Percentiles rank a stretch among this genome's conserved stretches.
Conservation (phyloP, 2,329 filamentous ascomycete genomes). For the Aspergillus sp. region DNA sequence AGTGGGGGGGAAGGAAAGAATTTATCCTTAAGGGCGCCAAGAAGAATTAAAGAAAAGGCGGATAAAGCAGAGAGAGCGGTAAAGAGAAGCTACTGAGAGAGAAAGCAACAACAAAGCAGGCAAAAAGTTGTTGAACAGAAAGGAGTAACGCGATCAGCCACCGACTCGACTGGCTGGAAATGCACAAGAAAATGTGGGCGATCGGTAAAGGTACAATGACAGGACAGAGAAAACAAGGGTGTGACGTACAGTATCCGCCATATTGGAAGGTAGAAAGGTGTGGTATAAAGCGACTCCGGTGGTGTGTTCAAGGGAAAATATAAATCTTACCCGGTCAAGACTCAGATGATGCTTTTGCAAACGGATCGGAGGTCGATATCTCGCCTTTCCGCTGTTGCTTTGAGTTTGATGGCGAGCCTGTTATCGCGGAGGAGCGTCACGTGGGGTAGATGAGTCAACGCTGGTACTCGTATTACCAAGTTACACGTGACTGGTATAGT, state of each 20-base stretch:
- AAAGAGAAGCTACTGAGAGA: background rate
- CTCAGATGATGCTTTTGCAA: constrained; percentile 1
- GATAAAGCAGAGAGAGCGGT: constrained; percentile 7
- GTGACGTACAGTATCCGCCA: constrained; percentile 52
- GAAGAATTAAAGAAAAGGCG: constrained; percentile 4
- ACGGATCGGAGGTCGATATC: constrained; percentile 7
- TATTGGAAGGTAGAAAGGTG: constrained; percentile 28
- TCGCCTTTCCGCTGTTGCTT: constrained; percentile 12
- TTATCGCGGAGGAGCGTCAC: constrained; percentile 25
- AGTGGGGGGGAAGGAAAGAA: constrained; percentile 27
- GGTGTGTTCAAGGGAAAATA: constrained; percentile 6
- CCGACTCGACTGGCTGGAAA: constrained; percentile 23
- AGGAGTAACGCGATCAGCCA: constrained; percentile 24
- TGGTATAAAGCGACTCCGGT: constrained; percentile 1
- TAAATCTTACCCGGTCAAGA: constrained; percentile 14
- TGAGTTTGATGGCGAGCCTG: constrained; percentile 27
- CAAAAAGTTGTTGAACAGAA: constrained; percentile 15
- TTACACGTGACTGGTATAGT: constrained; percentile 9
- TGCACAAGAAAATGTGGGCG: constrained; percentile 45
- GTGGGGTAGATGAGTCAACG: constrained; percentile 25
- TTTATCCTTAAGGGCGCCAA: constrained; percentile 13
- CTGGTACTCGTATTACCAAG: constrained; percentile 10
- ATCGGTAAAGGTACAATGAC: constrained; percentile 35
- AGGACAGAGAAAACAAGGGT: constrained; percentile 38
- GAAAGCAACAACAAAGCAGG: constrained; percentile 6